Evolutionary conservation across 1,284 basidiomycete genomes (phyloP).

Genomic region (Puccinia triticina): DNA sequence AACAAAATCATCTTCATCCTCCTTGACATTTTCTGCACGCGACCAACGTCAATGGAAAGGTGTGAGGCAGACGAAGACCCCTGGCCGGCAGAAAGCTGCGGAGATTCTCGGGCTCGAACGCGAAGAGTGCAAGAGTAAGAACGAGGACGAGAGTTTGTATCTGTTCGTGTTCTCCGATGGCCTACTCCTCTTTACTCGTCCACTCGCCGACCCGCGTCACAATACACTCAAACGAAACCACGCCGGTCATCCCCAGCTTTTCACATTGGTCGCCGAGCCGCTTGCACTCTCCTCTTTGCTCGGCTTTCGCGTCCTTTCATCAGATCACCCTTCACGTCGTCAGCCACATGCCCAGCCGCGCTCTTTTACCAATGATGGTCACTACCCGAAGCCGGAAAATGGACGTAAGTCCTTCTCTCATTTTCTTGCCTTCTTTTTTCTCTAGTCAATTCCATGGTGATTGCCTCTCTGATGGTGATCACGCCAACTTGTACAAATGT

Average conservation of each 20-base stretch:
- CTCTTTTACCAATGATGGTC: not conserved
- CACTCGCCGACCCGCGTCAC: not conserved
- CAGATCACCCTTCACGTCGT: not conserved
- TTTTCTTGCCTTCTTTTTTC: too few species aligned
- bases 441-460: not conserved
- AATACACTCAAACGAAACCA: not conserved
- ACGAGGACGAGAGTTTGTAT: not conserved
- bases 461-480: not conserved
- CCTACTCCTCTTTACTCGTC: not conserved
- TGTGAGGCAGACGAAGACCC: not conserved
- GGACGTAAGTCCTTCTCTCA: not conserved
- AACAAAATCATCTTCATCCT: not conserved
- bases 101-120: not conserved
- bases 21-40: not conserved
- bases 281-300: not conserved
- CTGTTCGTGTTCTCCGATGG: slow-evolving; percentile 5
- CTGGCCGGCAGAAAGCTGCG: not conserved
- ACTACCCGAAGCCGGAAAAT: not conserved
- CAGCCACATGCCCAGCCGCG: not conserved
- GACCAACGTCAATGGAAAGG: not conserved
- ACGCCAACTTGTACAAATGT: not conserved
- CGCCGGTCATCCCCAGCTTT: not conserved
- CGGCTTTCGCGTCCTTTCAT: not conserved
- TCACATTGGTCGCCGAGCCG: slow-evolving; percentile 3
- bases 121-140: not conserved